These are phyloP conservation scores for Moniliella sp. DNA, from an alignment of 1,284 basidiomycete genomes.

Conservation along the genomic window DNA sequence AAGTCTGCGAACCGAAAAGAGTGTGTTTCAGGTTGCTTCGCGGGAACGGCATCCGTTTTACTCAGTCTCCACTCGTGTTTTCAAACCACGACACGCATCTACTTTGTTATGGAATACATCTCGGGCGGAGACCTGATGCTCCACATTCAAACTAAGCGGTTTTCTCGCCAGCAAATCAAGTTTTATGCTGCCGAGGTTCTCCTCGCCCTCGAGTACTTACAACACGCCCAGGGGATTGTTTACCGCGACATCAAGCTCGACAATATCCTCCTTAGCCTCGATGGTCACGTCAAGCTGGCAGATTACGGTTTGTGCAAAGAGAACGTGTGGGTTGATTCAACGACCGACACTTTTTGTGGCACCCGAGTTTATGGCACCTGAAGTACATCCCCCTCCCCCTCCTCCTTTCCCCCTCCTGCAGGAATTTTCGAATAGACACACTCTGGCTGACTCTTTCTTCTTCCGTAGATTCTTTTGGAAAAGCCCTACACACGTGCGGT, in stretches of 20 bases:
- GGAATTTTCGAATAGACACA: not conserved
- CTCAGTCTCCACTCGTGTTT: constrained; percentile 94
- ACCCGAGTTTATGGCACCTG: constrained; percentile 99
- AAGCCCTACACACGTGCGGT: constrained; percentile 94
- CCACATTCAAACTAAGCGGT: constrained; percentile 60
- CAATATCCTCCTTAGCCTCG: constrained; percentile 74
- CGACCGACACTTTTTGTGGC: constrained; percentile 97
- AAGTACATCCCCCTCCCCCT: constrained; percentile 42
- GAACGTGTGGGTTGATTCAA: constrained; percentile 87
- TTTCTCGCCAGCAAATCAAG: constrained; percentile 65
- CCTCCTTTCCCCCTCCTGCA: not conserved
- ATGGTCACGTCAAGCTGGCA: constrained; percentile 94
- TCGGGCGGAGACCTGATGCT: constrained; percentile 60
- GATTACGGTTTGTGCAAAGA: constrained; percentile 99
- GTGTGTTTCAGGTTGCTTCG: constrained; percentile 86
- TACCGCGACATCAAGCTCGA: constrained; percentile 72
- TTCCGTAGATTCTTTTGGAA: constrained; percentile 65
- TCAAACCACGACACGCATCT: constrained; percentile 91
- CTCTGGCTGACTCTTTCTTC: not conserved
- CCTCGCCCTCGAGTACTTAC: constrained; percentile 85
- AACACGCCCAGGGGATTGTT: constrained; percentile 92
- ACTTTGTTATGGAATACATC: constrained; percentile 58
- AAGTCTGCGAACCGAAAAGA: constrained; percentile 63
- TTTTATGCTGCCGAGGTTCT: constrained; percentile 97
- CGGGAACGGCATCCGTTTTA: constrained; percentile 91